Base-by-base conservation (phyloP, 2,329 filamentous ascomycete genomes). In the Cladorrhinum sp. region DNA sequence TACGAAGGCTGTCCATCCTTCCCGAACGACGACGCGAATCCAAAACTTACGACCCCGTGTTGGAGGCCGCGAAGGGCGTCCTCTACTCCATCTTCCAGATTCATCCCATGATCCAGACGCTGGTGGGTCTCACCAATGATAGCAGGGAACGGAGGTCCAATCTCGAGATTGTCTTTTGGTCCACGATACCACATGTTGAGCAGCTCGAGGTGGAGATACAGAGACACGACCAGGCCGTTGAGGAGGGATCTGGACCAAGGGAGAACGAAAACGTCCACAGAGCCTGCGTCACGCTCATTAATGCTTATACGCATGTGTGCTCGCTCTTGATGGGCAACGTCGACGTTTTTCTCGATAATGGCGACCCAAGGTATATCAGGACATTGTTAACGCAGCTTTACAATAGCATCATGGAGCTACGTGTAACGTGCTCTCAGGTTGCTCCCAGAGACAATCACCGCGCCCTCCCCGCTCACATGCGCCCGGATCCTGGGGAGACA, bases 61-160 rank as follows among this genome's bases (percentile, higher is more conserved):
- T 88, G 27, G 86, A 89, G 68, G 82, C 83, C 13, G 85, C 86
- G 27, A 88, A 88, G 69, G 85, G 85, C 25, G 84, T 88, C 23
- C 77, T 88, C 2, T 88, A 87, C 70, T 85, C 86, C 2, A 80
- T 88, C 27, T 88, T 88, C 64, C 85, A 88, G 69, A 85, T 88
- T 24, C 86, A 89, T 63, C 85, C 85, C 4, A 85, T 85, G 74
- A 86, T 89, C 61, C 85, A 88, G 71, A 85, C 84, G 73, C 76
- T 89, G 57, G 84, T 87, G 72, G 79, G 82, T 49, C 76, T 88
- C 53, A 82, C 84, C 52, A 84, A 80, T 65, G 85, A 88, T 61
- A 83, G 81, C 29, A 83, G 83, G 9, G 76, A 80, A 22, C 86
- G 85, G 68, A 77, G 84, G 54, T 87, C 85, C 3, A 87, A 85